These are phyloP conservation scores for Lichina pygmaea DNA, from an alignment of 495 filamentous ascomycete genomes.

Conservation along the genomic window DNA sequence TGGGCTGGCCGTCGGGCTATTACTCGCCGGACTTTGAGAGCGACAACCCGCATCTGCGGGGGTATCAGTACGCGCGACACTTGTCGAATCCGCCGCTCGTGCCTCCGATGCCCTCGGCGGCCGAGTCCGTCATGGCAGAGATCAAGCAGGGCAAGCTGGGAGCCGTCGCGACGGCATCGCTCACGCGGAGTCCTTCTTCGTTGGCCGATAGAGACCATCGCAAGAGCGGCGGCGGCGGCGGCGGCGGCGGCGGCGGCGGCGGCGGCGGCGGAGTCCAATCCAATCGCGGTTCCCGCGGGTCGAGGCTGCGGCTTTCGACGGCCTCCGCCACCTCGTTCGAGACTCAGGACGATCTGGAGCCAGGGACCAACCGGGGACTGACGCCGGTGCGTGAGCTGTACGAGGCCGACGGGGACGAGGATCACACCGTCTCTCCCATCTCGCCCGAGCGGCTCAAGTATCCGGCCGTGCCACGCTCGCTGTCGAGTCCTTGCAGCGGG, in stretches of 20 bases:
- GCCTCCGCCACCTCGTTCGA: too few species aligned
- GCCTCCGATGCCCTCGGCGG: not conserved
- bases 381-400: not conserved
- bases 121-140: not conserved
- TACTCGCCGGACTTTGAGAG: not conserved
- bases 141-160: not conserved
- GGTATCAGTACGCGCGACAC: not conserved
- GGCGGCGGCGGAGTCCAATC: too few species aligned
- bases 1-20: not conserved
- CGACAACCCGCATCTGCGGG: not conserved
- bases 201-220: too few species aligned
- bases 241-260: too few species aligned
- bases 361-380: not conserved
- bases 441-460: not conserved
- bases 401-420: not conserved
- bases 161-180: too few species aligned
- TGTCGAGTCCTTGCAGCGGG: not conserved
- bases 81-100: not conserved
- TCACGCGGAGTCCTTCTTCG: too few species aligned
- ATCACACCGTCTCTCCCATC: not conserved
- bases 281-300: too few species aligned
- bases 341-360: too few species aligned
- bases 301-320: too few species aligned
- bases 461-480: not conserved
- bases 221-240: too few species aligned